Percentiles rank a stretch among this genome's conserved stretches.
Evolutionary conservation across 2,329 filamentous ascomycete genomes (phyloP).

Genomic region (Fusarium miscanthi): DNA sequence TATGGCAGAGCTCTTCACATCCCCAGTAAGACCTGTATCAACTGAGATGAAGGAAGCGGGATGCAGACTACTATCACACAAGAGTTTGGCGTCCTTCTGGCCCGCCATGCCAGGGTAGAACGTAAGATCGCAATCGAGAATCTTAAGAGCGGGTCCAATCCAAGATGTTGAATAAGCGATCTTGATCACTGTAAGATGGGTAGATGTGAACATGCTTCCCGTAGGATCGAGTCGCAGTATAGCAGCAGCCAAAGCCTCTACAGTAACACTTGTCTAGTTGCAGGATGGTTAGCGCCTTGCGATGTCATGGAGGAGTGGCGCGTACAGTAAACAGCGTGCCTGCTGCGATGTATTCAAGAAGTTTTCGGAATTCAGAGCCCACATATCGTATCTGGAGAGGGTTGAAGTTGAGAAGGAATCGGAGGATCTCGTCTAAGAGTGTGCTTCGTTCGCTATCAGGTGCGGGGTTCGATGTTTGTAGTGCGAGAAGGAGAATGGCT

Average conservation of each 20-base stretch:
- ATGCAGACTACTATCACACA: slow-evolving; percentile 60
- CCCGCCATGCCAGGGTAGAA: slow-evolving; percentile 67
- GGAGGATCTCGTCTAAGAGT: slow-evolving; percentile 56
- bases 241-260: slow-evolving; percentile 60
- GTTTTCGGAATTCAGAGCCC: slow-evolving; percentile 54
- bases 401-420: slow-evolving; percentile 63
- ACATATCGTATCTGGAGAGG: slow-evolving; percentile 64
- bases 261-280: slow-evolving; percentile 60
- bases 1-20: slow-evolving; percentile 63
- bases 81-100: slow-evolving; percentile 50
- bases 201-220: slow-evolving; percentile 72
- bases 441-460: slow-evolving; percentile 47
- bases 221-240: slow-evolving; percentile 75
- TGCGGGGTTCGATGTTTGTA: slow-evolving; percentile 43
- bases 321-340: slow-evolving; percentile 57
- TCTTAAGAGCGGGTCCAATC: slow-evolving; percentile 65
- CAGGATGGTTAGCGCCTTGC: slow-evolving; percentile 8
- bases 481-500: slow-evolving; percentile 56
- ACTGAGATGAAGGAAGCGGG: slow-evolving; percentile 69
- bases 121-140: slow-evolving; percentile 74
- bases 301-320: slow-evolving; percentile 10
- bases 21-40: slow-evolving; percentile 66
- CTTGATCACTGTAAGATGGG: slow-evolving; percentile 68
- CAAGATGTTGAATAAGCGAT: slow-evolving; percentile 67
- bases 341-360: slow-evolving; percentile 56